Evolutionary conservation across 768 basidiomycete species (phyloP).

Genomic region (Leucosporidium creatinivorum): DNA sequence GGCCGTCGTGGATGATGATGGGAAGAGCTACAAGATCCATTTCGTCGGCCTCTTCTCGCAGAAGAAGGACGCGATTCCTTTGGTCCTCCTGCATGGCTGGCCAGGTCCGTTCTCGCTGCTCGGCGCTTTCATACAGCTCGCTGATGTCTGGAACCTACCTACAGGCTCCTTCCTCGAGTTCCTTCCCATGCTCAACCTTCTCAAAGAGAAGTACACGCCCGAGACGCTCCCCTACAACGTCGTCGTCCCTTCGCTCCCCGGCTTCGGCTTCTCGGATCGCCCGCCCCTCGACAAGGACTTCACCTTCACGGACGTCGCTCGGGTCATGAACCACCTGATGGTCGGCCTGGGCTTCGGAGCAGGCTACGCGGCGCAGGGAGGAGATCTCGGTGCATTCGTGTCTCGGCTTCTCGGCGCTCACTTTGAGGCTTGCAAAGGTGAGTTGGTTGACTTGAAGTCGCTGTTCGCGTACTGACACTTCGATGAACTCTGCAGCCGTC

Average conservation of each 20-base stretch:
- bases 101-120: slow-evolving; percentile 15
- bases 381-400: slow-evolving; percentile 15
- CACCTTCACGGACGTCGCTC: slow-evolving; percentile 17
- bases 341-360: slow-evolving; percentile 13
- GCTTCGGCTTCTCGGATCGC: slow-evolving; percentile 27
- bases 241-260: slow-evolving; percentile 32
- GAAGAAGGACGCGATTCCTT: slow-evolving; percentile 34
- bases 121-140: neutral
- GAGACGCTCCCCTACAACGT: slow-evolving; percentile 32
- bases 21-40: slow-evolving; percentile 25
- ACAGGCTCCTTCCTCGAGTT: slow-evolving; percentile 37
- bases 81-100: slow-evolving; percentile 38
- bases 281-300: slow-evolving; percentile 24
- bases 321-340: slow-evolving; percentile 30
- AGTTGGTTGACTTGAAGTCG: no score
- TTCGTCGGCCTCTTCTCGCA: slow-evolving; percentile 34
- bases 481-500: neutral
- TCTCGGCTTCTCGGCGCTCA: slow-evolving; percentile 2
- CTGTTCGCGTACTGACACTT: no score
- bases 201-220: slow-evolving; percentile 10
- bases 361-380: slow-evolving; percentile 24
- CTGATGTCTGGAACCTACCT: neutral
- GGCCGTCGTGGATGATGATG: slow-evolving; percentile 10
- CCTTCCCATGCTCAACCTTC: slow-evolving; percentile 18
- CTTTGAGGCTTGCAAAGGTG: slow-evolving; percentile 13